Evolutionary conservation across 805 yeast genomes (phyloP).

Genomic region (Nakazawaea wyomingensis): DNA sequence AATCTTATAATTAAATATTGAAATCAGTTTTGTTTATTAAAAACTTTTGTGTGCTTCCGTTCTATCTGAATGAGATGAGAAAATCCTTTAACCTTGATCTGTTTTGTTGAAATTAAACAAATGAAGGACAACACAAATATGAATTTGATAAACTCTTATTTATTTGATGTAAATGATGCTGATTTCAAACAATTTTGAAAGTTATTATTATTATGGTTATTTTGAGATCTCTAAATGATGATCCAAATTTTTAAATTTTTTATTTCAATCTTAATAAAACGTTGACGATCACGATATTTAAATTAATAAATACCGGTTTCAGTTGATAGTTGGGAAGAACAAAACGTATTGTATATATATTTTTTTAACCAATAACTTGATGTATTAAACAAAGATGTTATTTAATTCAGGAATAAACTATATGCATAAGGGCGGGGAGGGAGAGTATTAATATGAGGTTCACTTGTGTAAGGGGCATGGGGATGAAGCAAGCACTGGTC

Average conservation of each 20-base stretch:
- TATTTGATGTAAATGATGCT: conserved; percentile 19
- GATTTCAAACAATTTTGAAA: neutral
- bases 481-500: no score
- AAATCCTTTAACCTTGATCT: conserved; percentile 11
- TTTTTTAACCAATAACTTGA: neutral
- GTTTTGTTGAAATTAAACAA: neutral
- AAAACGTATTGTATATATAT: neutral
- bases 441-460: neutral
- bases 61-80: neutral
- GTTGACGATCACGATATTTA: conserved; percentile 13
- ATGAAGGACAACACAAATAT: conserved; percentile 11
- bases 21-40: neutral
- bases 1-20: neutral
- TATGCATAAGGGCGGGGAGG: neutral
- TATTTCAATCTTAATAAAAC: conserved; percentile 7
- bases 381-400: neutral
- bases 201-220: no score
- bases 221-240: neutral
- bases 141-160: conserved; percentile 2
- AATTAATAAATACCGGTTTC: conserved; percentile 15
- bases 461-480: neutral
- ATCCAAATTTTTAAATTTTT: neutral
- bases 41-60: conserved; percentile 12
- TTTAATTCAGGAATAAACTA: neutral
- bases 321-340: neutral